These are phyloP conservation scores for Plectosphaerella sp. DNA, from an alignment of 2,329 filamentous ascomycete species.

Conservation along the genomic window DNA sequence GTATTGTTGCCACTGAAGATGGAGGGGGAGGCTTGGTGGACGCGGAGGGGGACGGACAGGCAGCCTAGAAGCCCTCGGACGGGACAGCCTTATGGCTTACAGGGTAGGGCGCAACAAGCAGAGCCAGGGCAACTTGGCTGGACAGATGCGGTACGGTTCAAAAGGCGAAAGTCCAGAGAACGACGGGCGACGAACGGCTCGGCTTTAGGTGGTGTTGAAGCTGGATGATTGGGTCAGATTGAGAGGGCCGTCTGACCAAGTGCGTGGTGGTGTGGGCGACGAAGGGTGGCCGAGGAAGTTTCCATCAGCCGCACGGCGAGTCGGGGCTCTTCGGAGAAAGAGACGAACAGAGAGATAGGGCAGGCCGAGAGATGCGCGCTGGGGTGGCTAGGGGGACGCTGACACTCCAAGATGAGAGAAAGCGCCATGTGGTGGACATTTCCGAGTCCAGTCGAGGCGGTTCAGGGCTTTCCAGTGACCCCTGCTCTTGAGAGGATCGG, in stretches of 20 bases:
- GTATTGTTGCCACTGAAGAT: neutral
- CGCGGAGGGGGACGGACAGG: neutral
- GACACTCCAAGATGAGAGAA: too few species aligned
- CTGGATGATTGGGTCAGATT: neutral
- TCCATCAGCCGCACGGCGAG: neutral
- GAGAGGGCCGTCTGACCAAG: neutral
- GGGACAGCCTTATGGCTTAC: neutral
- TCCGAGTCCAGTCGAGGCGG: too few species aligned
- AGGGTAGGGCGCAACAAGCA: neutral
- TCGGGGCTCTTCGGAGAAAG: neutral
- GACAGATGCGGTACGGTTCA: neutral
- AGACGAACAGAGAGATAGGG: too few species aligned
- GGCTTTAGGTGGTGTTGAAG: too few species aligned
- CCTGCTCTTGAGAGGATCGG: too few species aligned
- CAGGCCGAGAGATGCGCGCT: neutral
- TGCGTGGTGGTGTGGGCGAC: neutral
- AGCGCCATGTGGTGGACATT: too few species aligned
- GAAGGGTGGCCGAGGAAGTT: neutral
- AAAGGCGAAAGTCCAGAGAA: neutral
- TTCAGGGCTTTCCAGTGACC: too few species aligned
- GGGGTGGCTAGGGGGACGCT: too few species aligned
- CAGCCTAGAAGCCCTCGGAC: neutral
- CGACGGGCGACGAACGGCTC: neutral
- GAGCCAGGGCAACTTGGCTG: neutral
- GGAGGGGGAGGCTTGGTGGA: neutral